Base-by-base conservation (phyloP, 139 green algal species). In the Chlorella sp. region DNA sequence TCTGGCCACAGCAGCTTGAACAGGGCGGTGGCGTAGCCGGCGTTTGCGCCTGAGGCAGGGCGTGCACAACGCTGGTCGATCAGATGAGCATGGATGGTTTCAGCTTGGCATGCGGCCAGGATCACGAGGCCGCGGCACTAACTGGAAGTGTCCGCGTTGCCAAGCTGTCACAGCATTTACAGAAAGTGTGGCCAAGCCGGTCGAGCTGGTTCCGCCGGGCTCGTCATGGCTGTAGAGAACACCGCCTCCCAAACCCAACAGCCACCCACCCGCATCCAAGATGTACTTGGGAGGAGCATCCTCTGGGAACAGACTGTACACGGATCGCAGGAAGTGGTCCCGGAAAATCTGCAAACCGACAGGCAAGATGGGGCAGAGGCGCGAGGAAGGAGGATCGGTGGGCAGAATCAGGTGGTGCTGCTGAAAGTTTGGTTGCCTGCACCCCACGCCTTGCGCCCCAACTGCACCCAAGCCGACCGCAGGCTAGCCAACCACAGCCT, bases 1-100 rank as follows among this genome's bases (percentile, higher is more conserved):
- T 88, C 84, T 6, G 84, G 84, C 20, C 60, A 84, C 7, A 88
- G 60, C 54, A 85, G 41, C 44, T 80, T 84, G 76, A 85, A 84
- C 43, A 88, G 32, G 24, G 60, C 58, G 16, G 84, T 80, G 28
- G 84, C 84, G 62, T 85, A 88, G 58, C 84, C 84, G 11, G 32
- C 76, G 62, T 88, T 88, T 41, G 74, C 84, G 8, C 84, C 84
- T 74, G 70, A 30, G 34, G 19, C 48, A 16, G 70, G 38, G 19
- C 34, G 30, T 19, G n/a, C 64, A 16, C n/a, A n/a, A n/a, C n/a
- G 36, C 32, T 41, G 38, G 17, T 43, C 22, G 40, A 43, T 24
- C 7, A 8, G 16, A 62, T n/a, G 19, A 11, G 36, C 3, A 19
- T 9, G 8, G 28, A 13, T 6, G 3, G 20, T 54, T 34, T 76